Conservation (phyloP, 805 yeast genomes). For the Pichia insulana region DNA sequence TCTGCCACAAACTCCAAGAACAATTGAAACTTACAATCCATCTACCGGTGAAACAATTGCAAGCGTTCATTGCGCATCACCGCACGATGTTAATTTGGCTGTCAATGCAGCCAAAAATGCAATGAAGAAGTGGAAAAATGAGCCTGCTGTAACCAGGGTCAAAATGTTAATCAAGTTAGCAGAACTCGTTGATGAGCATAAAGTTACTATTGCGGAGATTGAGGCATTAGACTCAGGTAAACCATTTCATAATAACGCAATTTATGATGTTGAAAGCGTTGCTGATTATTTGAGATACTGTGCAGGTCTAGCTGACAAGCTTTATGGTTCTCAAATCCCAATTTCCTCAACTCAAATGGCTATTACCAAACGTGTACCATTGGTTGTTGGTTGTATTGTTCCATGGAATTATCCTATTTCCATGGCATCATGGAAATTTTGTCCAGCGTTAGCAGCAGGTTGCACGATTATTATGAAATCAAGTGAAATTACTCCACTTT, state of each 20-base stretch:
- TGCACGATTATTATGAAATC: slow-evolving; percentile 65
- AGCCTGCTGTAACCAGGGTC: slow-evolving; percentile 33
- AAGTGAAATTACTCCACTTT: slow-evolving; percentile 69
- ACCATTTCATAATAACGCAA: slow-evolving; percentile 39
- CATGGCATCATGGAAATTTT: slow-evolving; percentile 76
- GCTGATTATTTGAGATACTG: slow-evolving; percentile 40
- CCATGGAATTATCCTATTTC: slow-evolving; percentile 68
- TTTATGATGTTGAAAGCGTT: slow-evolving; percentile 39
- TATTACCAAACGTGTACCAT: slow-evolving; percentile 60
- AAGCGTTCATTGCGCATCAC: slow-evolving; percentile 38
- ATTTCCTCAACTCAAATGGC: slow-evolving; percentile 42
- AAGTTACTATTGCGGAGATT: slow-evolving; percentile 40
- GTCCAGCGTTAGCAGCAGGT: slow-evolving; percentile 78
- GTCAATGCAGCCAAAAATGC: slow-evolving; percentile 42
- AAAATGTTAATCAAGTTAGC: slow-evolving; percentile 39
- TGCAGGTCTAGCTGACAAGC: slow-evolving; percentile 58
- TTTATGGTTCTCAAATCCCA: slow-evolving; percentile 35
- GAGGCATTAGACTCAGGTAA: slow-evolving; percentile 54
- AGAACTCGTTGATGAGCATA: slow-evolving; percentile 39
- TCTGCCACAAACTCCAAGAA: slow-evolving; percentile 15
- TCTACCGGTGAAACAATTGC: slow-evolving; percentile 40
- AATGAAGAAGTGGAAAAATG: slow-evolving; percentile 39
- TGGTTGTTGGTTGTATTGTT: slow-evolving; percentile 58
- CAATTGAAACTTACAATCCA: slow-evolving; percentile 40
- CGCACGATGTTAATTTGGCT: slow-evolving; percentile 41